Evolutionary conservation across 1,284 basidiomycete genomes (phyloP).

Genomic region (Ustilago cynodontis): DNA sequence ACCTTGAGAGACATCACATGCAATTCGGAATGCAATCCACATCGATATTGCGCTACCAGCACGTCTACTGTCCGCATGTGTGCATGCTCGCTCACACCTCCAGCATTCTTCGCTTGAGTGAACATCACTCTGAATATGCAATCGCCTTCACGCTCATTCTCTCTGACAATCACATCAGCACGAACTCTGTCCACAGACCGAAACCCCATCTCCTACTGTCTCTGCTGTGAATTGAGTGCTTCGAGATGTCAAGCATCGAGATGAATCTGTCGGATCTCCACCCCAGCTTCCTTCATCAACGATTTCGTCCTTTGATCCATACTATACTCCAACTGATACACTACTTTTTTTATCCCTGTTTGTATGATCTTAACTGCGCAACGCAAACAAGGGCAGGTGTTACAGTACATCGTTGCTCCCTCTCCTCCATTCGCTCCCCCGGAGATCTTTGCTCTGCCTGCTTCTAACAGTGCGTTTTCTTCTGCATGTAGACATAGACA

Average conservation of each 20-base stretch:
- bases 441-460: conserved; percentile 76
- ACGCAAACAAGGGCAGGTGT: conserved; percentile 90
- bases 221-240: too few relatives aligned
- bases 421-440: conserved; percentile 61
- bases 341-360: conserved; percentile 89
- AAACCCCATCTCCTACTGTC: too few relatives aligned
- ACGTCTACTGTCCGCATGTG: too few relatives aligned
- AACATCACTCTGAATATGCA: too few relatives aligned
- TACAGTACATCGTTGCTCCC: conserved; percentile 88
- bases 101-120: too few relatives aligned
- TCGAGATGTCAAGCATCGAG: conserved; percentile 35
- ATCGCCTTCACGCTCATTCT: too few relatives aligned
- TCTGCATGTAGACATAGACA: conserved; percentile 98
- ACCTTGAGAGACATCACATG: background rate
- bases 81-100: too few relatives aligned
- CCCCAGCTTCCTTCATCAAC: conserved; percentile 70
- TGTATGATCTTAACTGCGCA: conserved; percentile 98
- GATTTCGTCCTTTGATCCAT: conserved; percentile 72
- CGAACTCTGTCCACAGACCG: background rate
- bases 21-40: background rate
- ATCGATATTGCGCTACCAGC: too few relatives aligned
- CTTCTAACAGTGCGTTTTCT: conserved; percentile 95
- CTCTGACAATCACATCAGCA: background rate
- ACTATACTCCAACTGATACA: conserved; percentile 90
- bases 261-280: conserved; percentile 67